Conservation (phyloP, 129 eudicot genomes). For the Artemisia tridentata region DNA sequence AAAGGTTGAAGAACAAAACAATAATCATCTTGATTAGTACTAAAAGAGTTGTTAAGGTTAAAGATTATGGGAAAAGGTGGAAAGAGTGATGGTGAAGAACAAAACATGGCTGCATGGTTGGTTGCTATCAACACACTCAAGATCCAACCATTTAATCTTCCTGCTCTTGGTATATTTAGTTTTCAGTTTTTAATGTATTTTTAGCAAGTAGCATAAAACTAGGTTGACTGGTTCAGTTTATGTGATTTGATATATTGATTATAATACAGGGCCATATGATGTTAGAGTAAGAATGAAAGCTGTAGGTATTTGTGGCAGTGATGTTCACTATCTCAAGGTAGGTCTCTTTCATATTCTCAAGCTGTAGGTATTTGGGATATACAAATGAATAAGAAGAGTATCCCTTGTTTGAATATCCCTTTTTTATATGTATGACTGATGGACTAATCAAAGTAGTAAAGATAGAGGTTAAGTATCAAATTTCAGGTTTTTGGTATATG, state of each 20-base stretch:
- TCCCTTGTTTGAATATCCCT: background rate
- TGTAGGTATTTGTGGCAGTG: slow-evolving; percentile 73
- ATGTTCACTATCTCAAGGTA: slow-evolving; percentile 73
- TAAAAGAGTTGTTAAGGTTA: background rate
- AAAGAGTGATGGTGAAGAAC: slow-evolving; percentile 29
- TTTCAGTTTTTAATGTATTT: background rate
- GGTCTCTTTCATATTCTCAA: slow-evolving; percentile 21
- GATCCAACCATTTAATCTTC: slow-evolving; percentile 85
- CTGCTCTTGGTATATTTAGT: slow-evolving; percentile 61
- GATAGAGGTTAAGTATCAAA: background rate
- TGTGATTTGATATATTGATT: slow-evolving; percentile 12
- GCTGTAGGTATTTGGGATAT: background rate
- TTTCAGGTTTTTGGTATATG: background rate
- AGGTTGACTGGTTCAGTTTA: too few relatives aligned
- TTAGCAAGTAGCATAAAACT: background rate
- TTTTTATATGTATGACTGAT: background rate
- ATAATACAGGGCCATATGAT: slow-evolving; percentile 46
- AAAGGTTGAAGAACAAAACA: background rate
- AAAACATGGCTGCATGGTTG: slow-evolving; percentile 98
- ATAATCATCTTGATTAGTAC: background rate
- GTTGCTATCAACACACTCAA: slow-evolving; percentile 67
- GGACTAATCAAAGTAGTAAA: background rate
- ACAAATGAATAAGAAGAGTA: background rate
- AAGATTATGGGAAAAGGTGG: slow-evolving; percentile 54
- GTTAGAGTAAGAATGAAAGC: slow-evolving; percentile 64